Percentiles rank a stretch among this genome's conserved stretches.
phyloP scores from a whole-genome alignment of 148 eudicot genomes.

The Limonium bicolor region DNA sequence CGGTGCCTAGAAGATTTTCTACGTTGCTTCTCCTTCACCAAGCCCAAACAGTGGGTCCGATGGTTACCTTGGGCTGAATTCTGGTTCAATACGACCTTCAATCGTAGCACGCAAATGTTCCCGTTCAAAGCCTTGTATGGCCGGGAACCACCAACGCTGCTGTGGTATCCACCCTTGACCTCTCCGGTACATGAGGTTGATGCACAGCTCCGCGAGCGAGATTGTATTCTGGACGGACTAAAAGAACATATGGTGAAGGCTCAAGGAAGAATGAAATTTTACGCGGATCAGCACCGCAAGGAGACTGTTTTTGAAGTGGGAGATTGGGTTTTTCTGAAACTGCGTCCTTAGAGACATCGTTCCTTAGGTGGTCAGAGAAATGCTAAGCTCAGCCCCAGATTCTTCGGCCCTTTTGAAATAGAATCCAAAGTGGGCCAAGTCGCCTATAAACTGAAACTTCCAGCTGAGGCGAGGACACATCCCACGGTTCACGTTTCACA shows the following conservation, averaged over 20 bases:
- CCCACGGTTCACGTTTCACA: background rate
- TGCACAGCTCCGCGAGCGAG: background rate
- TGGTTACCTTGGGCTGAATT: background rate
- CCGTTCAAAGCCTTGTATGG: background rate
- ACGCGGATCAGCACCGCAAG: background rate
- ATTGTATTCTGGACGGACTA: background rate
- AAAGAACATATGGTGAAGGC: background rate
- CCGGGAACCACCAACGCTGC: background rate
- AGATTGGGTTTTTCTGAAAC: background rate
- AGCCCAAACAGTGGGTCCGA: background rate
- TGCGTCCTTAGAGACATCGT: slow-evolving; percentile 2
- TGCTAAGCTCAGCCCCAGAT: background rate
- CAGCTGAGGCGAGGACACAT: background rate
- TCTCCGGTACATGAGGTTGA: background rate
- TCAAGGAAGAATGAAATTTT: background rate
- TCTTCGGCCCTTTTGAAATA: background rate
- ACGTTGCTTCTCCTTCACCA: background rate
- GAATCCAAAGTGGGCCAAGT: background rate
- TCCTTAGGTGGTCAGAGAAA: background rate
- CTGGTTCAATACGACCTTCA: background rate
- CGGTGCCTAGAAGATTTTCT: background rate
- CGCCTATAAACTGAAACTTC: background rate
- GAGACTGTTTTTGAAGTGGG: background rate
- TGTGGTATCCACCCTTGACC: background rate
- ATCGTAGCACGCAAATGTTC: background rate